Evolutionary conservation across 768 basidiomycete species (phyloP).

Genomic region (Leccinum obscurum): DNA sequence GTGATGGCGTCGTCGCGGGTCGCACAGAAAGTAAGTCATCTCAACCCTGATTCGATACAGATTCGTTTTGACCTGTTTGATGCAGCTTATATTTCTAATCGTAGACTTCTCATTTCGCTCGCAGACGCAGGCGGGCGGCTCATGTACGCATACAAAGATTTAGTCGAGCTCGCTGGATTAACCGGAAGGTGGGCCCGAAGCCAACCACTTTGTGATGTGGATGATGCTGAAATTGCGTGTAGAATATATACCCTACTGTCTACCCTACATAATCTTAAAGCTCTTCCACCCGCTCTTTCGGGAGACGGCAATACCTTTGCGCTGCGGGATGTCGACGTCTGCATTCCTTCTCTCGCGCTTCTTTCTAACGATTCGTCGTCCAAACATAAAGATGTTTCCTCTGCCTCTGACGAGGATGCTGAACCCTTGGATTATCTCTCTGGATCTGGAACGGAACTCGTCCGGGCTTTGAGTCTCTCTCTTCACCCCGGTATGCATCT

Average conservation of each 20-base stretch:
- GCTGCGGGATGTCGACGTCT: constrained; percentile 68
- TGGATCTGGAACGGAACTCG: constrained; percentile 45
- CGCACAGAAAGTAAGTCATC: constrained; percentile 49
- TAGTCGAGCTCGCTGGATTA: constrained; percentile 92
- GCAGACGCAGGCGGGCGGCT: constrained; percentile 94
- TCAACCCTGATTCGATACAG: not conserved
- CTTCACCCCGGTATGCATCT: constrained; percentile 78
- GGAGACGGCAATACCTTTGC: constrained; percentile 48
- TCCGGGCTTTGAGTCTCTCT: constrained; percentile 64
- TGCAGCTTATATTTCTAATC: constrained; percentile 87
- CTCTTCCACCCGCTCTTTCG: constrained; percentile 42
- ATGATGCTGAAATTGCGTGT: not conserved
- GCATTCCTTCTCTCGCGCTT: constrained; percentile 45
- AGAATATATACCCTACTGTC: constrained; percentile 88
- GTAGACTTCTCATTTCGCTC: constrained; percentile 87
- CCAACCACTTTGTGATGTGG: not conserved
- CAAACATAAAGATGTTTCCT: constrained; percentile 4
- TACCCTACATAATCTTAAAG: constrained; percentile 72
- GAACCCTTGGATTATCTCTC: constrained; percentile 19
- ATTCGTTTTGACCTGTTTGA: not conserved
- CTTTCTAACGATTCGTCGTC: not conserved
- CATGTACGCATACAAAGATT: constrained; percentile 97
- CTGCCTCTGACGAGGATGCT: constrained; percentile 14
- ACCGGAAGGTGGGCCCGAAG: constrained; percentile 50
- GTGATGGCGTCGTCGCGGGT: constrained; percentile 42